Conservation (phyloP, 768 basidiomycete genomes). For the Rhodosporidiobolus odoratus region DNA sequence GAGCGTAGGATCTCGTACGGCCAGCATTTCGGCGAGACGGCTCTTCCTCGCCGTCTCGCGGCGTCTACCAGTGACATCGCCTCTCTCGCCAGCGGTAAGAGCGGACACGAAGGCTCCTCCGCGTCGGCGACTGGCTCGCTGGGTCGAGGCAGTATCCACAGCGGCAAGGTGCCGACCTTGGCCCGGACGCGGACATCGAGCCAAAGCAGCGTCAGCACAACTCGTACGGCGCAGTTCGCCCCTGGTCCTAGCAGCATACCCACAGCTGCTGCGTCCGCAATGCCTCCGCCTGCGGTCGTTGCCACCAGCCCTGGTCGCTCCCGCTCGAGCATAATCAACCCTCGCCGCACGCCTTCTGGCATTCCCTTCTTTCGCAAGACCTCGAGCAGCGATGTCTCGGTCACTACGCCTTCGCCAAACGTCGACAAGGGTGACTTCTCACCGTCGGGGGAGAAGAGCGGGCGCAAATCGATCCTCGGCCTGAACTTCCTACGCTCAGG, state of each 20-base stretch:
- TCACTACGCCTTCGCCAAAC: slow-evolving; percentile 57
- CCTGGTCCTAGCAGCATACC: not conserved
- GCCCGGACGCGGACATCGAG: slow-evolving; percentile 50
- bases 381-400: slow-evolving; percentile 50
- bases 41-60: slow-evolving; percentile 25
- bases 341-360: slow-evolving; percentile 81
- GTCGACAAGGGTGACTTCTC: slow-evolving; percentile 54
- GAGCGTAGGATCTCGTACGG: slow-evolving; percentile 16
- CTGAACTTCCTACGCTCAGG: slow-evolving; percentile 42
- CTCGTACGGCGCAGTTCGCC: slow-evolving; percentile 46
- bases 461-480: slow-evolving; percentile 44
- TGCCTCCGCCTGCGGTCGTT: slow-evolving; percentile 25
- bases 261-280: not conserved
- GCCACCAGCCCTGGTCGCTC: slow-evolving; percentile 31
- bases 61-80: slow-evolving; percentile 36
- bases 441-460: slow-evolving; percentile 43
- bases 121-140: slow-evolving; percentile 21
- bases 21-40: not conserved
- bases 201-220: slow-evolving; percentile 27
- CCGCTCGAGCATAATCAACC: slow-evolving; percentile 44
- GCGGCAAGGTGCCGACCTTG: slow-evolving; percentile 53
- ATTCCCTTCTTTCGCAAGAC: slow-evolving; percentile 92
- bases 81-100: slow-evolving; percentile 2
- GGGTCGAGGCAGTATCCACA: slow-evolving; percentile 24
- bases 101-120: slow-evolving; percentile 4